Base-by-base conservation (phyloP, 106 monocot species). In the Phalaenopsis aphrodite region DNA sequence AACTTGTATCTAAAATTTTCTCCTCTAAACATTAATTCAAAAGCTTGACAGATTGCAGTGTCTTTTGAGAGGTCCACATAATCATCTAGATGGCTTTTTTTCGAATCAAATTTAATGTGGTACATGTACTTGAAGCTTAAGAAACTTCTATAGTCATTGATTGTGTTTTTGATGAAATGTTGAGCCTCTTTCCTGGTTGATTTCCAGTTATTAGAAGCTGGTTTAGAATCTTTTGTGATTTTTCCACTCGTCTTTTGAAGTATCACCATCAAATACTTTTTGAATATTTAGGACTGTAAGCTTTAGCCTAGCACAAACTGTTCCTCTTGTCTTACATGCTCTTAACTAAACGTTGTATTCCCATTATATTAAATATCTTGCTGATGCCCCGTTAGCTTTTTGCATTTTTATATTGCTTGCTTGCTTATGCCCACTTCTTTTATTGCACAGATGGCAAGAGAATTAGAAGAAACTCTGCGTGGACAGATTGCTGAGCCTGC, bases 361-460 rank as follows among this genome's bases (percentile, higher is more conserved):
- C 4, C 10, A 15, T 11, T 39, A 4, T 69, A 69, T 65, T 24
- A 8, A 65, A 65, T 65, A 24, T 65, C 64, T 65, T 2, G 64
- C 1, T 64, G 64, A 65, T 65, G 64, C 7, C 64, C 64, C 21
- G 8, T 8, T 52, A n/a, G 4, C 21, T 61, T 61, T n/a, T 61
- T 69, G 69, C 38, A 39, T 69, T 69, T 41, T 36, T 69, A 39
- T 69, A 38, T 69, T 52, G 14, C 69, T 38, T 39, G 10, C 38
- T 69, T 39, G 36, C 38, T 69, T 69, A 38, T 39, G 36, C 36
- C 38, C 36, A 39, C 69, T 15, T 39, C 18, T 1, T 41, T 84
- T 61, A 46, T 81, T 61, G 39, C 2, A 61, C 78, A 96, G 96
- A 91, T 96, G 90, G 90, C 93, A 24, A 90, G 87, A 79, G 96